phyloP scores from a whole-genome alignment of 2,329 filamentous ascomycete genomes.

The Sarocladiaceae sp. region DNA sequence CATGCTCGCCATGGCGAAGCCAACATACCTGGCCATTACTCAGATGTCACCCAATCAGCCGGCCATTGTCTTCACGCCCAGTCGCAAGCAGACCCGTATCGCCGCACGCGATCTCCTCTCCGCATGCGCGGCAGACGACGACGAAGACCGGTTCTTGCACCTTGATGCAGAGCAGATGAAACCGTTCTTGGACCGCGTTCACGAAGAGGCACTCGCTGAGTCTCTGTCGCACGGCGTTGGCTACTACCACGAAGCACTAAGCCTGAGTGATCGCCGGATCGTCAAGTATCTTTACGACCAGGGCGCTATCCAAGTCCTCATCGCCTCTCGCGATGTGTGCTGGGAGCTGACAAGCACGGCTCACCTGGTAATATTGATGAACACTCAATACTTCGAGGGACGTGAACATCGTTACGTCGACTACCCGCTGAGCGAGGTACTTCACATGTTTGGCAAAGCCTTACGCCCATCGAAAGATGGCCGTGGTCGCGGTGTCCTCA shows the following conservation, averaged over 20 bases:
- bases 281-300: conserved; percentile 87
- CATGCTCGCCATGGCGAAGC: conserved; percentile 98
- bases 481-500: conserved; percentile 82
- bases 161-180: conserved; percentile 74
- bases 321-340: conserved; percentile 76
- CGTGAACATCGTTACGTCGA: conserved; percentile 96
- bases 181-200: conserved; percentile 73
- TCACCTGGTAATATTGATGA: conserved; percentile 93
- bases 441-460: conserved; percentile 98
- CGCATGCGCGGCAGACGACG: conserved; percentile 80
- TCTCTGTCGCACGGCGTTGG: conserved; percentile 90
- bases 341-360: conserved; percentile 89
- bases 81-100: conserved; percentile 82
- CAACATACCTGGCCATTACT: conserved; percentile 80
- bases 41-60: conserved; percentile 87
- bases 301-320: conserved; percentile 80
- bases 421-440: conserved; percentile 85
- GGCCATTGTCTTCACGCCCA: conserved; percentile 86
- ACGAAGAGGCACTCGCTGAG: conserved; percentile 82
- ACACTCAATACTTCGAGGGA: conserved; percentile 95
- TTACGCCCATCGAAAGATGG: conserved; percentile 73
- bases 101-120: conserved; percentile 82
- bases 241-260: conserved; percentile 94
- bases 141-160: conserved; percentile 91
- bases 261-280: conserved; percentile 82